Evolutionary conservation across 2,329 filamentous ascomycete species (phyloP), one percentile per base, ranked within the genome.

Genomic region (Akanthomyces dipterigenus): DNA sequence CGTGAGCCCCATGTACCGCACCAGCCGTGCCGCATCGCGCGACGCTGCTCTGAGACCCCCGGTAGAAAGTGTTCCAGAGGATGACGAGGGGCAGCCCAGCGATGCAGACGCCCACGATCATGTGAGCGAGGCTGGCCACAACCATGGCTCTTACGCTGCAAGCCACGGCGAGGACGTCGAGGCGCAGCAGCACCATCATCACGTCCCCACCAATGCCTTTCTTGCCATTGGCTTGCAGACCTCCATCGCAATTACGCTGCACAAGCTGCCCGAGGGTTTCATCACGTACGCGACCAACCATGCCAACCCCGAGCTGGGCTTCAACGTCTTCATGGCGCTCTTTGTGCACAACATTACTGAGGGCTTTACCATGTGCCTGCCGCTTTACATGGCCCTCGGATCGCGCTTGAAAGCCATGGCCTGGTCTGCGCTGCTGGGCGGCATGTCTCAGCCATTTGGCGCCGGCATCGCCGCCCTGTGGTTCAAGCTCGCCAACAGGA

Each of bases 311-410:
- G 80, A 83, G 0, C 84, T 99, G 0, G 95, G 95, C 22, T 86
- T 96, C 74, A 89, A 90, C 57, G 91, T 99, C 60, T 99, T 99
- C 76, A 84, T 98, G 73, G 93, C 95, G 0, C 83, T 99, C 8
- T 96, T 96, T 71, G 93, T 99, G 63, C 95, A 99, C 81, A 99
- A 98, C 76, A 96, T 99, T 69, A 93, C 91, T 31, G 95, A 99
- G 77, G 95, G 95, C 1, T 98, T 98, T 71, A 91, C 93, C 64
- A 89, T 99, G 82, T 91, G 92, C 0, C 78, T 99, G 0, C 95
- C 95, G 0, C 80, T 99, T 0, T 99, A 96, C 74, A 89, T 99
- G 69, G 95, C 95, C 1, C 84, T 97, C 36, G 84, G 88, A 64
- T 93, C 87, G 62, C 88, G 92, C 50, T 78, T 85, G 70, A 88